Percentiles rank a stretch among this genome's conserved stretches.
Evolutionary conservation across 805 yeast species (phyloP).

Genomic region (Blastobotrys peoriensis): DNA sequence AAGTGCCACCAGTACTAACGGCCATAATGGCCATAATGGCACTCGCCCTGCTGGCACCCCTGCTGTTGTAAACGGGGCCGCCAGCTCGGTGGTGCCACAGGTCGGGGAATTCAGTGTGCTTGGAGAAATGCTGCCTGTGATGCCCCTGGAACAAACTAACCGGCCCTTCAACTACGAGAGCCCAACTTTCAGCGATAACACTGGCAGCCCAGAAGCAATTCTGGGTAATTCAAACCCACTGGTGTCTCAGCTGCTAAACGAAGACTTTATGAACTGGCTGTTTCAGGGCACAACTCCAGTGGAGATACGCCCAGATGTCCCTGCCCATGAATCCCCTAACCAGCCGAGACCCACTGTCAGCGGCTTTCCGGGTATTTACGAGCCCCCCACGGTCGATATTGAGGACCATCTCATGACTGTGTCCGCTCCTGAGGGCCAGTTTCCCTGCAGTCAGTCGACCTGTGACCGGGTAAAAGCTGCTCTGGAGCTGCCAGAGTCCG

Average conservation of each 20-base stretch:
- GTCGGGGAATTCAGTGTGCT: neutral
- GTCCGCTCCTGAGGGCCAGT: neutral
- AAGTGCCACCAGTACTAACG: neutral
- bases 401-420: neutral
- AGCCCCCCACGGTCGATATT: neutral
- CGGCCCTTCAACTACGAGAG: slow-evolving; percentile 6
- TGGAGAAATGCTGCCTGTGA: neutral
- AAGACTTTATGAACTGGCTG: slow-evolving; percentile 21
- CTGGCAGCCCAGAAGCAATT: slow-evolving; percentile 17
- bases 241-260: slow-evolving; percentile 18
- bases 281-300: neutral
- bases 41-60: neutral
- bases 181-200: slow-evolving; percentile 15
- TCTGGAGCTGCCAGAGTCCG: slow-evolving; percentile 1
- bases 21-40: neutral
- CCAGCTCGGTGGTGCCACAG: neutral
- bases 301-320: too few species aligned
- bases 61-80: neutral
- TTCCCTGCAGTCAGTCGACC: slow-evolving; percentile 5
- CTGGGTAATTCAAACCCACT: slow-evolving; percentile 19
- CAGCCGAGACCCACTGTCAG: too few species aligned
- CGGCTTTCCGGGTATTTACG: too few species aligned
- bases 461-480: slow-evolving; percentile 3
- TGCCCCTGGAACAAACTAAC: neutral
- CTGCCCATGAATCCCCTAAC: neutral